Evolutionary conservation across 805 yeast genomes (phyloP), one percentile per base, ranked within the genome.

Genomic region (Lachancea thermotolerans): DNA sequence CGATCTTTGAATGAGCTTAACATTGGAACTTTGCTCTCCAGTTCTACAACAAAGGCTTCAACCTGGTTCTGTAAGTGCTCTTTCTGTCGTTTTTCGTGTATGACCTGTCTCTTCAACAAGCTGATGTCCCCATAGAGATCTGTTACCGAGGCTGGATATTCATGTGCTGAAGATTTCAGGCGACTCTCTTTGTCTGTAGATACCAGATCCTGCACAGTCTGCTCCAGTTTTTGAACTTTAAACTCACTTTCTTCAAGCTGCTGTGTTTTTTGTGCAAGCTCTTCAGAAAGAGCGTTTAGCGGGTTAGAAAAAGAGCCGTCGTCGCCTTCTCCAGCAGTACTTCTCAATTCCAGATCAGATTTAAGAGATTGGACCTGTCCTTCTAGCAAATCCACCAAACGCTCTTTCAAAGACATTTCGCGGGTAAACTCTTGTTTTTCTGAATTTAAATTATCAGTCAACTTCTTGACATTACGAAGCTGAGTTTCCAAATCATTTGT

Each of bases 11-110:
- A 84, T 42, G 80, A 82, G 65, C 69, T 77, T 39, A 91, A 74
- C 2, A 82, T 68, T 0, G 98, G 97, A 45, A 86, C 80, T 56
- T 85, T 81, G 28, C 76, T 72, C 55, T 88, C 95, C 49, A 90
- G 69, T 61, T 89, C 96, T 15, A 72, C 71, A 29, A 89, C 78
- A 52, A 91, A 80, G 1, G 72, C 69, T 53, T 84, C 82, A 47
- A 90, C 70, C 61, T 87, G 91, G 31, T 69, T 63, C 45, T 89
- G 85, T 48, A 91, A 70, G 44, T 76, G 74, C 46, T 78, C 80
- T 53, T 85, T 87, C 42, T 84, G 82, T 14, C 81, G 73, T 54
- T 80, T 77, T 62, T 88, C 95, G 43, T 78, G 74, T 2, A 78
- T 72, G 40, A 86, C 67, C 52, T 83, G 85, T 52, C 75, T 83